Evolutionary conservation across 495 filamentous ascomycete genomes (phyloP).

Genomic region (Daldinia vernicosa): DNA sequence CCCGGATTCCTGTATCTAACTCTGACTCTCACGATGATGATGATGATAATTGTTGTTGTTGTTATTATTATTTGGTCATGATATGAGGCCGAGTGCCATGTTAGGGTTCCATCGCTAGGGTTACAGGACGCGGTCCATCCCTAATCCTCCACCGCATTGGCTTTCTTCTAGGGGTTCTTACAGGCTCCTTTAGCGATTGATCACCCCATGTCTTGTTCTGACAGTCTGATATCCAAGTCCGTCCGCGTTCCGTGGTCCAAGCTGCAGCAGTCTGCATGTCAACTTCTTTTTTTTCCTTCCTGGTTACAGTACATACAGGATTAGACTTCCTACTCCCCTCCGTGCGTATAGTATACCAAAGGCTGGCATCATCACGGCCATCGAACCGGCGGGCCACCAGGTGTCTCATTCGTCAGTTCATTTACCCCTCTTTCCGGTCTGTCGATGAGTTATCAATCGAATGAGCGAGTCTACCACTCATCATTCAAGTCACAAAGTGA

Average conservation of each 20-base stretch:
- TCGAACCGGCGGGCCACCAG: conserved; percentile 37
- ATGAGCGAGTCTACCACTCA: conserved; percentile 20
- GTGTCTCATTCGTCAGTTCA: conserved; percentile 28
- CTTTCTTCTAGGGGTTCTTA: conserved; percentile 25
- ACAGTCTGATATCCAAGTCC: conserved; percentile 20
- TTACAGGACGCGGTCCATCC: conserved; percentile 26
- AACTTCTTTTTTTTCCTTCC: conserved; percentile 22
- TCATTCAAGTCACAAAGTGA: conserved; percentile 31
- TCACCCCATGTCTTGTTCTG: conserved; percentile 25
- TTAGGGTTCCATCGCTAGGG: conserved; percentile 42
- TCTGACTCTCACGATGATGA: neutral
- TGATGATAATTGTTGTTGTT: neutral
- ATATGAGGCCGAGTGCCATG: conserved; percentile 2
- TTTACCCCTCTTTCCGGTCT: conserved; percentile 30
- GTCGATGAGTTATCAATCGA: conserved; percentile 29
- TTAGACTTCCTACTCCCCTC: conserved; percentile 28
- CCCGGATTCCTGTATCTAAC: conserved; percentile 1
- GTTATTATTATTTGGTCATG: conserved; percentile 12
- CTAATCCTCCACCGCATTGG: conserved; percentile 18
- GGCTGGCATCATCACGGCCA: conserved; percentile 18
- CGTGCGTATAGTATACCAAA: conserved; percentile 24
- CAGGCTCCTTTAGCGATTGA: conserved; percentile 41
- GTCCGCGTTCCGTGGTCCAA: conserved; percentile 35
- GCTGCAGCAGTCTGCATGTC: conserved; percentile 28
- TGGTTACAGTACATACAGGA: conserved; percentile 10